Percentiles rank a stretch among this genome's conserved stretches.
phyloP scores from a whole-genome alignment of 2,329 filamentous ascomycete genomes.

The Alternaria ethzedia region DNA sequence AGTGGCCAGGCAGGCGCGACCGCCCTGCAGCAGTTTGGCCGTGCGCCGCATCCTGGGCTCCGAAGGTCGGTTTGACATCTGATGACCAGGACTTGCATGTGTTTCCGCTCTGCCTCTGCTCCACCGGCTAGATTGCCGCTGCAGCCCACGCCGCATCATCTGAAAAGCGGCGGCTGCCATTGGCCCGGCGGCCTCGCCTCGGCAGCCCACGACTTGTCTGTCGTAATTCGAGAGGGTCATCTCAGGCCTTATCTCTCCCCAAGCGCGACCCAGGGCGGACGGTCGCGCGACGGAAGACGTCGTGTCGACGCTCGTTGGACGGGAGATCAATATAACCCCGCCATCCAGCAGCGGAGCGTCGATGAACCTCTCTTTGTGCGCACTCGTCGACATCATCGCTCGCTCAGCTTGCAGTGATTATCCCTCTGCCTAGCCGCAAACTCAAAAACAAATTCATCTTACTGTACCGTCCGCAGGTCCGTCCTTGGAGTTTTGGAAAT shows the following conservation, averaged over 20 bases:
- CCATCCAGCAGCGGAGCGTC: slow-evolving; percentile 31
- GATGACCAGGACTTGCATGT: slow-evolving; percentile 34
- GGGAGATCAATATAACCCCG: slow-evolving; percentile 33
- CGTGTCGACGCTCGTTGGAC: slow-evolving; percentile 28
- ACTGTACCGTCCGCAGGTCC: slow-evolving; percentile 1
- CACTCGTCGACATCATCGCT: slow-evolving; percentile 29
- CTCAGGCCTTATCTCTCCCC: slow-evolving; percentile 39
- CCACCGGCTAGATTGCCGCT: slow-evolving; percentile 41
- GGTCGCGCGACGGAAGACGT: slow-evolving; percentile 16
- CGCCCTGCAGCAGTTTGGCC: slow-evolving; percentile 22
- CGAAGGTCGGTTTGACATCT: slow-evolving; percentile 40
- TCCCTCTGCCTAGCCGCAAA: slow-evolving; percentile 6
- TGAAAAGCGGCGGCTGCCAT: slow-evolving; percentile 29
- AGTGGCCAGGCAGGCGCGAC: slow-evolving; percentile 34
- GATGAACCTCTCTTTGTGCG: slow-evolving; percentile 11
- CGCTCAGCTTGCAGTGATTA: slow-evolving; percentile 1
- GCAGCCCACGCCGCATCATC: slow-evolving; percentile 38
- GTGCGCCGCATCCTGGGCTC: slow-evolving; percentile 30
- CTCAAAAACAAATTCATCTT: slow-evolving; percentile 10
- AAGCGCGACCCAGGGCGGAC: slow-evolving; percentile 27
- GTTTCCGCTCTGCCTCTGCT: slow-evolving; percentile 34
- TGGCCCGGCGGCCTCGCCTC: slow-evolving; percentile 32
- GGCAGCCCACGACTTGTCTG: slow-evolving; percentile 30
- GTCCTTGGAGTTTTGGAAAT: neutral
- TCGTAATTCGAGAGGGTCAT: slow-evolving; percentile 47